These are phyloP conservation scores for Xylariaceae sp. DNA, from an alignment of 2,329 filamentous ascomycete species.

Conservation along the genomic window DNA sequence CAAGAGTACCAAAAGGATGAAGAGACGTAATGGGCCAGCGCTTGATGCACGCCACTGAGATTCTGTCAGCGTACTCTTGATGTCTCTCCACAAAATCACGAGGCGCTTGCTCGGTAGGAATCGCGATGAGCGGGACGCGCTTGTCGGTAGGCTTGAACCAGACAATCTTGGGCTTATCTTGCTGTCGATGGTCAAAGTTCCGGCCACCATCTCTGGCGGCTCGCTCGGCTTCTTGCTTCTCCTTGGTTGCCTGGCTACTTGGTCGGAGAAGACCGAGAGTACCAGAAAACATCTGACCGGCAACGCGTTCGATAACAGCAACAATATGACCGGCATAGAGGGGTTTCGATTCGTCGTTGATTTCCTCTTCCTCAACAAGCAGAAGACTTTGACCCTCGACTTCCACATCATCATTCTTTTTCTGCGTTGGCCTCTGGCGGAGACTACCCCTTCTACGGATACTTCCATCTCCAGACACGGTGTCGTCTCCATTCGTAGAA, in stretches of 20 bases:
- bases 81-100: constrained; percentile 98
- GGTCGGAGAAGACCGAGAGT: constrained; percentile 90
- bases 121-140: constrained; percentile 94
- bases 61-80: constrained; percentile 93
- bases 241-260: constrained; percentile 97
- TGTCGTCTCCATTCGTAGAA: constrained; percentile 56
- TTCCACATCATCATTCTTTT: constrained; percentile 99
- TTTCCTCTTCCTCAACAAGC: constrained; percentile 96
- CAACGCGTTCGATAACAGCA: constrained; percentile 92
- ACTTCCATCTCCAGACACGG: constrained; percentile 67
- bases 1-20: constrained; percentile 94
- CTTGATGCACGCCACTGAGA: constrained; percentile 99
- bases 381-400: constrained; percentile 96
- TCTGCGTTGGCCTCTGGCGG: constrained; percentile 93
- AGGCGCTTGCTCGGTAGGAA: constrained; percentile 95
- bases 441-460: constrained; percentile 91
- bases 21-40: constrained; percentile 99
- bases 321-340: constrained; percentile 96
- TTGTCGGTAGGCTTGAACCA: constrained; percentile 99
- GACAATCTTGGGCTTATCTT: constrained; percentile 98
- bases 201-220: constrained; percentile 80
- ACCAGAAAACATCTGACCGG: constrained; percentile 98
- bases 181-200: constrained; percentile 73
- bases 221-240: constrained; percentile 97
- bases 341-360: constrained; percentile 96